Evolutionary conservation across 202 grass and related monocot genomes (phyloP), one percentile per base, ranked within the genome.

Genomic region (Musa balbisiana): DNA sequence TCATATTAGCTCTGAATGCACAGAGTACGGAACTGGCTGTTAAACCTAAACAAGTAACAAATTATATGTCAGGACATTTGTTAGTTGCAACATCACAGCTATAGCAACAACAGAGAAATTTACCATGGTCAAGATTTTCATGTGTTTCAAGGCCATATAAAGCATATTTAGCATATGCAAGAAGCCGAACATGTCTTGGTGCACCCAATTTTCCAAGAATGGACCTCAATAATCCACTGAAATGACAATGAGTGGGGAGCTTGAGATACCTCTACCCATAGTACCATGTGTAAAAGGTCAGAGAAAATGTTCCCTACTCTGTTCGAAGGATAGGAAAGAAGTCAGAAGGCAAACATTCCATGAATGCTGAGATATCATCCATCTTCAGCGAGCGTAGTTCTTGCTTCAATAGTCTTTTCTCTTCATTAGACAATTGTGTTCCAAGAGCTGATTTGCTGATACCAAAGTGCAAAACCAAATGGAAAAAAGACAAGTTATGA

Each of bases 341-440:
- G 73, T 97, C 93, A 14, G 79, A 81, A 24, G 90, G 93, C 76
- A 97, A 84, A 43, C 86, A 93, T 83, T 97, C 90, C 86, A 89
- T 86, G 79, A 97, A 97, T 55, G 90, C 89, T 58, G 90, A 91
- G 75, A 97, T 89, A 73, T 93, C 93, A 76, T 93, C 90, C 75
- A 93, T 91, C 81, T 79, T 83, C 56, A 93, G 71, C 80, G 86
- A 86, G 51, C 14, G 83, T 53, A 97, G 75, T 62, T 97, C 90
- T 43, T 83, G 83, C 79, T 89, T 93, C 65, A 93, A 75, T 72
- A 68, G 86, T 58, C 9, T 93, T 66, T 80, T 87, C 85, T 97
- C 93, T 86, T 97, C 90, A 71, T 81, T 75, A 68, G 90, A 81
- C 85, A 97, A 87, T 86, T 91, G 88, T 82, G 73, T 79, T 50